Base-by-base conservation (phyloP, 441 rosid genomes). In the Pelargonium myrrhifolium region DNA sequence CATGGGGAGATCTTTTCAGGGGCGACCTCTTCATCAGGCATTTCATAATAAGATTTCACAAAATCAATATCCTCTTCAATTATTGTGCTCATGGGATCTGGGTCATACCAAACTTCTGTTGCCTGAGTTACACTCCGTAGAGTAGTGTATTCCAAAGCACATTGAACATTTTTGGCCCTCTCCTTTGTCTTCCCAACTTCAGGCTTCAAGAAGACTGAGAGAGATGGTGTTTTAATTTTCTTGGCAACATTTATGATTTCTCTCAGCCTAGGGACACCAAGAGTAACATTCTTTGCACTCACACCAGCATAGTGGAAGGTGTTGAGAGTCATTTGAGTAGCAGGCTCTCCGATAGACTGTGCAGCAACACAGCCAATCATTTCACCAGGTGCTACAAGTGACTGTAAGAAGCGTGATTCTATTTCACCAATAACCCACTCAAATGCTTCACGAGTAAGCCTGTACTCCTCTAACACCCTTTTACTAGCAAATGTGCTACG, bases 281-380 rank as follows among this genome's bases (percentile, higher is more conserved):
- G 95, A 59, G 99, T 95, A 47, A 95, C 99, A 68, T 95, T 95
- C 84, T 95, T 95, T 14, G 99, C 99, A 85, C 99, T 95, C 45
- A 95, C 99, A 88, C 99, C 99, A 83, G 99, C 99, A 66, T 90
- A 95, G 70, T 95, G 99, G 77, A 92, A 95, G 17, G 99, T 95
- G 77, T 95, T 95, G 14, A 95, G 90, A 62, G 99, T 95, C 99
- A 95, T 95, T 80, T 95, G 99, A 22, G 99, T 95, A 61, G 99
- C 99, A 72, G 99, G 99, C 78, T 95, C 99, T 70, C 99, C 99
- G 74, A 95, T 95, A 20, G 98, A 95, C 72, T 95, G 99, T 59
- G 99, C 99, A 73, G 99, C 99, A 76, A 95, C 97, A 78, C 99
- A 95, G 37, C 99, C 99, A 22, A 94, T 94, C 99, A 92, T 94